Evolutionary conservation across 768 basidiomycete genomes (phyloP).

Genomic region (Imleria badia): DNA sequence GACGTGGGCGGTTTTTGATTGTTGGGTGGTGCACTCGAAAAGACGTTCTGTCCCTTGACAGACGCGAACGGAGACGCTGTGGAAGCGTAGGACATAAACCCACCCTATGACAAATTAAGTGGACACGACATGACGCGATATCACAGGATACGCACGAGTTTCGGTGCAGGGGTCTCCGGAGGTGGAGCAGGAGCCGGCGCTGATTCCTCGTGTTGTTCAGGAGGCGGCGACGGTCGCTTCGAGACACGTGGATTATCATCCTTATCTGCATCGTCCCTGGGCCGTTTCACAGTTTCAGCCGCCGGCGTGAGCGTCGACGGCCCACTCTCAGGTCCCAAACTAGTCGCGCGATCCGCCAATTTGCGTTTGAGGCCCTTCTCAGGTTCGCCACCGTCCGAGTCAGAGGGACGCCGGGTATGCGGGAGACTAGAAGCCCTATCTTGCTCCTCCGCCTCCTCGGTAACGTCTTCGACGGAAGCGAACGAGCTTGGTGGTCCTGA

Average conservation of each 20-base stretch:
- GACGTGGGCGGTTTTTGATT: slow-evolving; percentile 31
- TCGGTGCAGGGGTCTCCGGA: slow-evolving; percentile 35
- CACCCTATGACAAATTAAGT: slow-evolving; percentile 43
- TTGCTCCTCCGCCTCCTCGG: slow-evolving; percentile 31
- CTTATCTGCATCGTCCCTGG: slow-evolving; percentile 59
- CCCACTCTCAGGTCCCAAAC: slow-evolving; percentile 48
- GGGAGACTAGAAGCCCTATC: slow-evolving; percentile 26
- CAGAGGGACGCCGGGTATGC: slow-evolving; percentile 32
- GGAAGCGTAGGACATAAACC: slow-evolving; percentile 81
- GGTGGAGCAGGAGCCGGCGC: slow-evolving; percentile 3
- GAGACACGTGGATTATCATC: slow-evolving; percentile 62
- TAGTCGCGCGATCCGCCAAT: slow-evolving; percentile 63
- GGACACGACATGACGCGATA: slow-evolving; percentile 9
- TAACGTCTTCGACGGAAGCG: slow-evolving; percentile 19
- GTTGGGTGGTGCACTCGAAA: slow-evolving; percentile 26
- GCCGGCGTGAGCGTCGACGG: slow-evolving; percentile 22
- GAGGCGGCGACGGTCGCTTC: slow-evolving; percentile 68
- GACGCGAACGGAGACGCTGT: slow-evolving; percentile 70
- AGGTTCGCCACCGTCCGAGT: slow-evolving; percentile 45
- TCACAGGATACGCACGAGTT: slow-evolving; percentile 43
- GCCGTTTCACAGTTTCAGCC: slow-evolving; percentile 51
- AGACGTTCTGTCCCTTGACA: slow-evolving; percentile 66
- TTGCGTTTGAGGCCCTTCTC: slow-evolving; percentile 74
- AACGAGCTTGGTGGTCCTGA: slow-evolving; percentile 18
- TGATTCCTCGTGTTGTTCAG: slow-evolving; percentile 41